Conservation (phyloP, 164 flowering plant genomes). For the Nymphaea colorata region DNA sequence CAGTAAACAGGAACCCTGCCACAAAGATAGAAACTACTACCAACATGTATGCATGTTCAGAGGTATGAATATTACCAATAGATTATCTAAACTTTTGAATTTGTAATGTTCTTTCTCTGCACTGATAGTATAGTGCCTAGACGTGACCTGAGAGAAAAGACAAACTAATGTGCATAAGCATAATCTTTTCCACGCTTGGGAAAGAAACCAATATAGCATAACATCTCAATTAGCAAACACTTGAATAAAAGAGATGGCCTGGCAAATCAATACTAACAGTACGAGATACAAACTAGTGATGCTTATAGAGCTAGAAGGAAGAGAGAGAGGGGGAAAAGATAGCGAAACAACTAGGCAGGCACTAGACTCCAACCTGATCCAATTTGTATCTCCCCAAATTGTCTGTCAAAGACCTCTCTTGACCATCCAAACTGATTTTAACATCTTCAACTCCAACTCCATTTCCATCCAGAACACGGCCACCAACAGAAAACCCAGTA, state of each 20-base stretch:
- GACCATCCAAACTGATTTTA: slow-evolving; percentile 72
- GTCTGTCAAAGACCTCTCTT: slow-evolving; percentile 69
- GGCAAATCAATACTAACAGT: too few relatives aligned
- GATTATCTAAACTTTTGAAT: slow-evolving; percentile 55
- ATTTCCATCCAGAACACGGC: slow-evolving; percentile 82
- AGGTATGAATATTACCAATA: slow-evolving; percentile 40
- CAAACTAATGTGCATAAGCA: too few relatives aligned
- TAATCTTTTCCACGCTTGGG: too few relatives aligned
- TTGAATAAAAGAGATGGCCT: too few relatives aligned
- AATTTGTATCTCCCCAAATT: slow-evolving; percentile 78
- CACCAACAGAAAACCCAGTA: slow-evolving; percentile 98
- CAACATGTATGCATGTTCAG: not conserved
- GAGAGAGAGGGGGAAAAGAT: too few relatives aligned
- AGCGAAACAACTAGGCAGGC: too few relatives aligned
- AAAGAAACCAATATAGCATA: too few relatives aligned
- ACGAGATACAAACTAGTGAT: too few relatives aligned
- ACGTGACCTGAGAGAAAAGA: slow-evolving; percentile 50
- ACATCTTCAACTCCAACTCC: slow-evolving; percentile 75
- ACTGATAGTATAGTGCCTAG: slow-evolving; percentile 64
- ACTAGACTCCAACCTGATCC: slow-evolving; percentile 57
- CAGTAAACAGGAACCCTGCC: not conserved
- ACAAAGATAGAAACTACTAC: not conserved
- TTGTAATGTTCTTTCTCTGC: slow-evolving; percentile 83
- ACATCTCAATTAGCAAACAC: too few relatives aligned
- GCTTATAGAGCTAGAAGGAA: too few relatives aligned